phyloP scores from a whole-genome alignment of 257 asterid species.

The Cynanchum wilfordii region DNA sequence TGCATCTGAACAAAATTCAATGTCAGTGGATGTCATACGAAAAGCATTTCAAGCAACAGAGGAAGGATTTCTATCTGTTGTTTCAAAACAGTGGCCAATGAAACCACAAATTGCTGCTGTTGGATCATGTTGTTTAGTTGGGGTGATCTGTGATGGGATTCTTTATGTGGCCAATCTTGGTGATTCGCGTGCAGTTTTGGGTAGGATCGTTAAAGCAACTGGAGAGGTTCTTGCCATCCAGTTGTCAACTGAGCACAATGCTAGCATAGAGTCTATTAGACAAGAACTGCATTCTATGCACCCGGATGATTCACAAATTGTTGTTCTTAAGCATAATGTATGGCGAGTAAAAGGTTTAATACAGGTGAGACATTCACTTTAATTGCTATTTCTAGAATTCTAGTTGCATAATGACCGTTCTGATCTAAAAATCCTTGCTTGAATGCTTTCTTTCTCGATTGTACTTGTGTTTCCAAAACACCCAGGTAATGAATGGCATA shows the following conservation, averaged over 20 bases:
- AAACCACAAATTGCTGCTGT: slow-evolving; percentile 48
- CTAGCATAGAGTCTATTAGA: slow-evolving; percentile 43
- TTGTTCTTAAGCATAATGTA: slow-evolving; percentile 41
- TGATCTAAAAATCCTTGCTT: neutral
- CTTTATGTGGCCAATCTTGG: slow-evolving; percentile 46
- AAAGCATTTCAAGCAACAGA: slow-evolving; percentile 52
- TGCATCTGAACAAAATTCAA: slow-evolving; percentile 35
- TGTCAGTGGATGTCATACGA: slow-evolving; percentile 43
- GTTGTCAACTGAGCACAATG: slow-evolving; percentile 46
- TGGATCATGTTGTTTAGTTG: slow-evolving; percentile 49
- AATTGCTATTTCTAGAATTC: neutral
- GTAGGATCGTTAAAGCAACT: slow-evolving; percentile 38
- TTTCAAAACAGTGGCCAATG: slow-evolving; percentile 35
- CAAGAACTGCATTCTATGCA: slow-evolving; percentile 46
- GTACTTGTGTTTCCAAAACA: neutral
- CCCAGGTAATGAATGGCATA: neutral
- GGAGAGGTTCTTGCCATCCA: slow-evolving; percentile 45
- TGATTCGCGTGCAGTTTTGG: slow-evolving; percentile 48
- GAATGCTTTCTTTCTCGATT: neutral
- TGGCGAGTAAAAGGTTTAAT: slow-evolving; percentile 55
- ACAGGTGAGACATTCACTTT: slow-evolving; percentile 28
- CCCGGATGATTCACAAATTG: slow-evolving; percentile 45
- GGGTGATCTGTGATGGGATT: slow-evolving; percentile 33
- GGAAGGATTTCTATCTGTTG: slow-evolving; percentile 39
- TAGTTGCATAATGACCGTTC: neutral